Evolutionary conservation across 805 yeast species (phyloP), one percentile per base, ranked within the genome.

Genomic region (Phaffomyces antillensis): DNA sequence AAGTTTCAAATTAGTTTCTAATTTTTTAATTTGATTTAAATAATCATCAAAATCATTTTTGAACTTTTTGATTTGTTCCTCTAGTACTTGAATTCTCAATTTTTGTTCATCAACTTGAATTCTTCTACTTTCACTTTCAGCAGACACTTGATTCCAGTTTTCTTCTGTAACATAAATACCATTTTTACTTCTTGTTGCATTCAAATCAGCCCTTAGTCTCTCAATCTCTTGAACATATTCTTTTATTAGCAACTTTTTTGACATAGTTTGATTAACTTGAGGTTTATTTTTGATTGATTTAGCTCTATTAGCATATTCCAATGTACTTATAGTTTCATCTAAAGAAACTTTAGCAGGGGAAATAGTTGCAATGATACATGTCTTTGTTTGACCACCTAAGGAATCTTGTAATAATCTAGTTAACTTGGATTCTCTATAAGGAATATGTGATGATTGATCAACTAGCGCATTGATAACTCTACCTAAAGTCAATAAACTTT

Each of bases 281-380:
- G 84, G 84, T 45, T 73, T 76, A 56, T 81, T 81, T 54, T 75
- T 76, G 50, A 87, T 85, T 42, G 77, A 81, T 53, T 85, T 84
- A 1, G 96, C 96, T 42, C 89, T 75, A 42, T 80, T 77, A 1
- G 96, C 96, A 59, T 87, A 87, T 52, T 86, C 90, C 43, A 87
- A 69, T 0, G 96, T 88, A 50, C 90, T 83, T 13, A 81, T 60
- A 0, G 95, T 83, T 61, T 87, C 96, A 35, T 83, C 87, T 37
- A 78, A 62, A 32, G 85, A 83, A 24, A 75, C 74, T 45, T 75
- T 73, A 1, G 90, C 90, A 0, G 95, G 91, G 8, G 91, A 83
- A 3, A 88, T 71, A 0, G 95, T 87, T 4, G 95, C 93, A 26
- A 87, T 82, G 41, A 87, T 76, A 40, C 89, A 79, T 0, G 96